Evolutionary conservation across 2,329 filamentous ascomycete species (phyloP), one percentile per base, ranked within the genome.

Genomic region (Fusarium buxicola): DNA sequence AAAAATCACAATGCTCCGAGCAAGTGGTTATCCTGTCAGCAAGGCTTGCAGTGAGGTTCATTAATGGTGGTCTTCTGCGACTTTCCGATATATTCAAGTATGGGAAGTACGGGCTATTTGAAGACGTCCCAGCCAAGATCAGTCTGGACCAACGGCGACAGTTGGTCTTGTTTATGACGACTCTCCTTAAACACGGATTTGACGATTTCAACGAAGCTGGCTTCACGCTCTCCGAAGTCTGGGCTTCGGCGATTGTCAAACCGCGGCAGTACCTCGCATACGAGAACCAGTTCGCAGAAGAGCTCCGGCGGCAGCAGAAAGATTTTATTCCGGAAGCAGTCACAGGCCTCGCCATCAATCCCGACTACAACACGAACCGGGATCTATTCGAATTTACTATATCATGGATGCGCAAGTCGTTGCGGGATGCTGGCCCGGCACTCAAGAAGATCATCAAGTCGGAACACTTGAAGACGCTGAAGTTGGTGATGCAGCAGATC

Each of bases 401-500:
- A 40, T 74, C 78, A 2, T 75, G 76, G 62, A 86, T 87, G 84
- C 81, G 85, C 13, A 78, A 71, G 47, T 74, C 77, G 5, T 57
- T 86, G 10, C 78, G 80, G 8, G 74, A 76, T 51, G 76, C 78
- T 13, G 76, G 74, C 12, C 66, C 73, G 3, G 65, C 66, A 13
- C 68, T 74, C 7, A 76, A 74, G 50, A 78, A 73, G 43, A 68
- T 73, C 6, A 69, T 82, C 10, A 70, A 77, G 8, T 58, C 73
- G 1, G 78, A 82, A 11, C 81, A 80, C 63, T 74, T 77, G 1
- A 79, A 76, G 48, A 75, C 76, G 1, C 69, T 88, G 10, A 77
- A 76, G 41, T 60, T 73, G 15, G 78, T 77, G 10, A 87, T 87
- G 85, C 78, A 82, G 16, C 82, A 82, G 64, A 83, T 87, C 63